Conservation (phyloP, 2,329 filamentous ascomycete species). For the Echinosphaeria canescens region DNA sequence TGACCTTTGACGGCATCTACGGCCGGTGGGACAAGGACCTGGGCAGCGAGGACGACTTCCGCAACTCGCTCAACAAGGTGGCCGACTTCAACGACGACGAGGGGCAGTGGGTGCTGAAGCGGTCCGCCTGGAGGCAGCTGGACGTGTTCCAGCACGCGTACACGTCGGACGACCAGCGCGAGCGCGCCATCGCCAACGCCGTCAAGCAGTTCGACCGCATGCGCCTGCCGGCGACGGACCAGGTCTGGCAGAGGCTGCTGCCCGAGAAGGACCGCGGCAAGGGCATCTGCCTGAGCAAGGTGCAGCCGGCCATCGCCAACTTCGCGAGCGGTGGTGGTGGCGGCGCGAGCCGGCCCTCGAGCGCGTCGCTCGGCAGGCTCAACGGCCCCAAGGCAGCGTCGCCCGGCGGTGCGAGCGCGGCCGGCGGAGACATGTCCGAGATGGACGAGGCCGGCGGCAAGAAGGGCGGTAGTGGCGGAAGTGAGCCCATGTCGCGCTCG, state of each 20-base stretch:
- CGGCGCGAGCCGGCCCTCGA: constrained; percentile 18
- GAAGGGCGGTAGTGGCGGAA: constrained; percentile 18
- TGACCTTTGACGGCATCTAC: constrained; percentile 23
- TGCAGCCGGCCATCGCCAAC: constrained; percentile 36
- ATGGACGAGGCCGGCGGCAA: constrained; percentile 4
- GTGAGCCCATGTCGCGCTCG: constrained; percentile 11
- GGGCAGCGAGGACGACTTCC: constrained; percentile 24
- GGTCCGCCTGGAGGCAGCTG: constrained; percentile 38
- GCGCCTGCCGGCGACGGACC: constrained; percentile 29
- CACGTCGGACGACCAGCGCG: constrained; percentile 25
- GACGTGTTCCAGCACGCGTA: constrained; percentile 43
- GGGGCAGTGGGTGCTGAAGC: constrained; percentile 32
- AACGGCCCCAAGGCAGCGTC: too few relatives aligned
- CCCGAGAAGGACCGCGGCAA: constrained; percentile 33
- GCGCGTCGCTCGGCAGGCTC: too few relatives aligned
- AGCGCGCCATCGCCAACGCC: constrained; percentile 39
- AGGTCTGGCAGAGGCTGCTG: constrained; percentile 39
- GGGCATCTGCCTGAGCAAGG: constrained; percentile 36
- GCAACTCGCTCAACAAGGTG: constrained; percentile 31
- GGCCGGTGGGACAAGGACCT: constrained; percentile 27
- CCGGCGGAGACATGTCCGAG: too few relatives aligned
- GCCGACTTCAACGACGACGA: constrained; percentile 24
- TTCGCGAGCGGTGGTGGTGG: constrained; percentile 25
- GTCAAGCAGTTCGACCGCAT: constrained; percentile 36
- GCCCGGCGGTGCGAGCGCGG: too few relatives aligned